A percentile compares a stretch with the other conserved stretches of the same genome.
Conservation (phyloP, 2,329 filamentous ascomycete species). For the Penicillium sp. region DNA sequence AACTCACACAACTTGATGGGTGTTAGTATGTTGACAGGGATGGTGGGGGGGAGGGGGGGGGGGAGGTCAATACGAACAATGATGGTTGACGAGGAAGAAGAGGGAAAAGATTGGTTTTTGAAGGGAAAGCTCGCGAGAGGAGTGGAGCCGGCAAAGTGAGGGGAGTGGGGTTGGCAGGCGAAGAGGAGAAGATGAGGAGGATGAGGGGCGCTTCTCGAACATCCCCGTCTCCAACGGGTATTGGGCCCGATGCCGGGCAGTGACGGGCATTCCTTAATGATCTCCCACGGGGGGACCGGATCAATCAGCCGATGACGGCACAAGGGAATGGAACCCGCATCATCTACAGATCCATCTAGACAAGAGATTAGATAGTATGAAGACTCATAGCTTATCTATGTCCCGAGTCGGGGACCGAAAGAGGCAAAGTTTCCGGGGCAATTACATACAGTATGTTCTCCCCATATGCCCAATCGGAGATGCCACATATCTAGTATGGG, state of each 20-base stretch:
- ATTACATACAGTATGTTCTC: background rate
- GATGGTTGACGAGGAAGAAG: slow-evolving; percentile 17
- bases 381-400: background rate
- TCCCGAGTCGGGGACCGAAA: background rate
- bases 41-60: background rate
- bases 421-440: background rate
- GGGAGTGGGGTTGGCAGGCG: slow-evolving; percentile 17
- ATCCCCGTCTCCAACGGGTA: slow-evolving; percentile 13
- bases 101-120: slow-evolving; percentile 18
- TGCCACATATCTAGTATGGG: background rate
- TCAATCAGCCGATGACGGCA: background rate
- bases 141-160: slow-evolving; percentile 13
- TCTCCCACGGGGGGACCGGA: background rate
- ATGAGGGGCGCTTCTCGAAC: slow-evolving; percentile 7
- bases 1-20: background rate
- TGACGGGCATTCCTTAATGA: background rate
- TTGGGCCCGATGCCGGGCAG: slow-evolving; percentile 4
- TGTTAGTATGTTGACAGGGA: background rate
- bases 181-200: slow-evolving; percentile 11
- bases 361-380: background rate
- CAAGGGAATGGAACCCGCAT: background rate
- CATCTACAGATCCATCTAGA: no score
- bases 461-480: background rate
- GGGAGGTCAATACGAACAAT: slow-evolving; percentile 12
- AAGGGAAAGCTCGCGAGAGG: slow-evolving; percentile 9